Base-by-base conservation (phyloP, 129 eudicot genomes). In the Erigeron canadensis region DNA sequence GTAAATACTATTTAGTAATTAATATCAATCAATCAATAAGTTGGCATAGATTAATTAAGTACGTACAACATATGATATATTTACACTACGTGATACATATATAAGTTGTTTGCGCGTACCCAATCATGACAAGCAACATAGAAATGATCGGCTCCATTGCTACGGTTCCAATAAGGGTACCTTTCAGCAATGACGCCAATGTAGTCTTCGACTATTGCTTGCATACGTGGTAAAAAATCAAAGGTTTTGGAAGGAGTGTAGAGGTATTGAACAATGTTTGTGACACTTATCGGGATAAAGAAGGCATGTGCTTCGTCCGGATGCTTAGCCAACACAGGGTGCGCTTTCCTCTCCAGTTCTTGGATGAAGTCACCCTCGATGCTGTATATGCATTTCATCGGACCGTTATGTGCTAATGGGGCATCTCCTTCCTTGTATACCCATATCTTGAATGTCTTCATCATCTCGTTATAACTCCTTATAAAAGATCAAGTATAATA, bases 401-500 rank as follows among this genome's bases (percentile, higher is more conserved):
- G 92, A 40, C 92, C 92, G 12, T 44, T 76, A 64, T 89, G 98
- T 37, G 89, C 77, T 5, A 92, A 84, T 0, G 98, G 98, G 48
- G 80, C 72, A 5, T 92, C 98, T 3, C 98, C 98, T 82, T 89
- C 96, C 55, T 83, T 87, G 34, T 92, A 92, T 0, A 80, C 77
- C 74, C 70, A 92, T 21, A 89, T 76, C 77, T 89, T 89, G 75
- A 89, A 71, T 16, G 75, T 63, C 56, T 86, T 82, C 73, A 75
- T 87, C 96, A 92, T 92, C 68, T 92, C 98, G 67, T 73, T 16
- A 55, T 86, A 84, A 83, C 98, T 92, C 86, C 97, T 91, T n/a
- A n/a, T n/a, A 73, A 22, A 57, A 18, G 8, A 57, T 57, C 39
- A 10, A n/a, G n/a, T n/a, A n/a, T n/a, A n/a, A n/a, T n/a, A n/a